Percentiles rank a stretch among this genome's conserved stretches.
These are phyloP conservation scores for Sporothrix brasiliensis DNA, from an alignment of 2,329 filamentous ascomycete species.

Conservation along the genomic window DNA sequence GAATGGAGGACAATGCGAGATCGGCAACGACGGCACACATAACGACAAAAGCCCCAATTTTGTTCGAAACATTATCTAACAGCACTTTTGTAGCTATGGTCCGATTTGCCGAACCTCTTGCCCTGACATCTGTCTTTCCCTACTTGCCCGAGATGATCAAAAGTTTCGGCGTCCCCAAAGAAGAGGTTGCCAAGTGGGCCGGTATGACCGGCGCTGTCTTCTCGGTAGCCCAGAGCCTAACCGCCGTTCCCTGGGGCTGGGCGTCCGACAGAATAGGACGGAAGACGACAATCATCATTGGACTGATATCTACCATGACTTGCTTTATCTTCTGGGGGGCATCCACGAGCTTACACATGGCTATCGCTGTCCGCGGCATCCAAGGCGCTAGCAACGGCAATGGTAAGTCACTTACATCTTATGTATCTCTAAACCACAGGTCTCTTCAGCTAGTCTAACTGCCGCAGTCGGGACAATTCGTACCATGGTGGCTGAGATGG, in stretches of 20 bases:
- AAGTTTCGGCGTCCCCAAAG: slow-evolving; percentile 70
- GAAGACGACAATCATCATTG: slow-evolving; percentile 77
- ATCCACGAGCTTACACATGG: slow-evolving; percentile 76
- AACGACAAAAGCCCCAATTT: not conserved
- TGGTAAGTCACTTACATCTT: slow-evolving; percentile 47
- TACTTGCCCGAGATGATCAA: slow-evolving; percentile 80
- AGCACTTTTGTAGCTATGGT: slow-evolving; percentile 62
- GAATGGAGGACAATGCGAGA: not conserved
- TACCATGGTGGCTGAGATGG: slow-evolving; percentile 91
- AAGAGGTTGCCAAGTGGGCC: slow-evolving; percentile 79
- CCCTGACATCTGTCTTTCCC: slow-evolving; percentile 72
- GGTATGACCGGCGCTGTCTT: slow-evolving; percentile 73
- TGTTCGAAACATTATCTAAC: not conserved
- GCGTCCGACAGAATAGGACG: slow-evolving; percentile 78
- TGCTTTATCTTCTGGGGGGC: slow-evolving; percentile 83
- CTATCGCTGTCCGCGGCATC: slow-evolving; percentile 75
- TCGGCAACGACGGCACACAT: not conserved
- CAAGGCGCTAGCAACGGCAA: slow-evolving; percentile 87
- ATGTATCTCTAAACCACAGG: too few relatives aligned
- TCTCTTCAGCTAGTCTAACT: not conserved
- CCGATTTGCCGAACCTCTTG: slow-evolving; percentile 74
- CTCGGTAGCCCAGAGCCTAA: slow-evolving; percentile 70
- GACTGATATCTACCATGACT: slow-evolving; percentile 76
- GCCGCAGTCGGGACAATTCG: slow-evolving; percentile 78
- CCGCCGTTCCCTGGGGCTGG: slow-evolving; percentile 74